These are phyloP conservation scores for Aspergillus pseudoterreus DNA, from an alignment of 2,329 filamentous ascomycete genomes.

Conservation along the genomic window DNA sequence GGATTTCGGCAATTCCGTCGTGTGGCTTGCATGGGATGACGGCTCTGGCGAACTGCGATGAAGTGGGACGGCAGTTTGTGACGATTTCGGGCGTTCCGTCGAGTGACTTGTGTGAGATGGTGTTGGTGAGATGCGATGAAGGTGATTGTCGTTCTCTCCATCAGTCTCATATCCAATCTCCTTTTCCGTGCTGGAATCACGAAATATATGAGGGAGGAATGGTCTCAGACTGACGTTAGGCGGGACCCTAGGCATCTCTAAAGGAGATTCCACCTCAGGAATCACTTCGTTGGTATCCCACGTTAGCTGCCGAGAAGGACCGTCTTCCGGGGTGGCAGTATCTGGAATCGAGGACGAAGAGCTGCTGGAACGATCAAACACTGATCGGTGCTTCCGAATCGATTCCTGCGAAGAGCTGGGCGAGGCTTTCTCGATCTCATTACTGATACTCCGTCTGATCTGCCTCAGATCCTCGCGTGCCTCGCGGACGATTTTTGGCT, in stretches of 20 bases:
- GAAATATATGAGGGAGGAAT: slow-evolving; percentile 33
- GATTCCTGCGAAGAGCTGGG: slow-evolving; percentile 41
- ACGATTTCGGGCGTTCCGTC: slow-evolving; percentile 25
- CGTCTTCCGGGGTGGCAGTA: slow-evolving; percentile 36
- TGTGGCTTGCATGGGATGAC: slow-evolving; percentile 12
- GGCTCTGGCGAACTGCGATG: slow-evolving; percentile 3
- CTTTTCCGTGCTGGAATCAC: slow-evolving; percentile 22
- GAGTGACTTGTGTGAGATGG: slow-evolving; percentile 21
- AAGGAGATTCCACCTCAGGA: slow-evolving; percentile 32
- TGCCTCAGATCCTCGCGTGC: slow-evolving; percentile 33
- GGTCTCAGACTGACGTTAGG: slow-evolving; percentile 26
- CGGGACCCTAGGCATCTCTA: slow-evolving; percentile 21
- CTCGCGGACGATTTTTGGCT: slow-evolving; percentile 29
- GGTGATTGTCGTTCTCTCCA: slow-evolving; percentile 21
- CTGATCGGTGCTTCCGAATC: slow-evolving; percentile 36
- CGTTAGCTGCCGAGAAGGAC: slow-evolving; percentile 30
- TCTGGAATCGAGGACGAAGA: slow-evolving; percentile 42
- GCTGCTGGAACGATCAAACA: slow-evolving; percentile 47
- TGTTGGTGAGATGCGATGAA: slow-evolving; percentile 23
- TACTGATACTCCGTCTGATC: slow-evolving; percentile 34
- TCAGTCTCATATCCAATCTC: slow-evolving; percentile 35
- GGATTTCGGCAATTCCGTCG: slow-evolving; percentile 24
- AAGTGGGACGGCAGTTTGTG: slow-evolving; percentile 19
- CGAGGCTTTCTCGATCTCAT: slow-evolving; percentile 41
- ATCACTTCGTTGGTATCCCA: slow-evolving; percentile 29